phyloP scores from a whole-genome alignment of 345 rosid species.

The Cardamine chenopodiifolia region DNA sequence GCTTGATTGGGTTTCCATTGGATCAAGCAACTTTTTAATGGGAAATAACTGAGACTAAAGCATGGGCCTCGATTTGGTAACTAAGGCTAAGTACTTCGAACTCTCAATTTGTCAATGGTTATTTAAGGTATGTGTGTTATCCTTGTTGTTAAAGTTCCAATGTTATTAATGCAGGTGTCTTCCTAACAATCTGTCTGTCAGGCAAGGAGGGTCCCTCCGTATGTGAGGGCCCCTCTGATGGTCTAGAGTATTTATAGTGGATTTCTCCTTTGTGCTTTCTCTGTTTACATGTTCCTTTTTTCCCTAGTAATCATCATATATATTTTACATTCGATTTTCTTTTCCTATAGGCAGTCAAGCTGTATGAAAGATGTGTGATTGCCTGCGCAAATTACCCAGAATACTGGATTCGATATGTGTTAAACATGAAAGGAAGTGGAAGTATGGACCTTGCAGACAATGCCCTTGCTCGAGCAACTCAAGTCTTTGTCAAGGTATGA shows the following conservation, averaged over 20 bases:
- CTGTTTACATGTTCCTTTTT: conserved; percentile 33
- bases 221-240: conserved; percentile 90
- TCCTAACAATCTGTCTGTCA: conserved; percentile 93
- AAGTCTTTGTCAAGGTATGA: conserved; percentile 93
- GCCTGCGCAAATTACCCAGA: conserved; percentile 97
- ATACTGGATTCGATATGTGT: conserved; percentile 85
- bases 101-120: conserved; percentile 76
- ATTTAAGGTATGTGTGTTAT: conserved; percentile 69
- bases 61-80: conserved; percentile 89
- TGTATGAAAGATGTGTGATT: conserved; percentile 92
- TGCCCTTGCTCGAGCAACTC: conserved; percentile 91
- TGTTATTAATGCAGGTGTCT: conserved; percentile 99
- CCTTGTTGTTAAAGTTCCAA: conserved; percentile 69
- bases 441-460: conserved; percentile 86
- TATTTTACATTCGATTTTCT: conserved; percentile 28
- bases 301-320: neutral
- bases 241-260: conserved; percentile 85
- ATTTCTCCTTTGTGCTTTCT: conserved; percentile 72
- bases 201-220: conserved; percentile 97
- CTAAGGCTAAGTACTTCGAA: conserved; percentile 96
- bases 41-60: conserved; percentile 97
- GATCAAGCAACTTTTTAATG: conserved; percentile 94
- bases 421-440: conserved; percentile 79
- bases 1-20: conserved; percentile 98
- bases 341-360: conserved; percentile 74